Evolutionary conservation across 805 yeast genomes (phyloP).

Genomic region (Starmera pachycereana): DNA sequence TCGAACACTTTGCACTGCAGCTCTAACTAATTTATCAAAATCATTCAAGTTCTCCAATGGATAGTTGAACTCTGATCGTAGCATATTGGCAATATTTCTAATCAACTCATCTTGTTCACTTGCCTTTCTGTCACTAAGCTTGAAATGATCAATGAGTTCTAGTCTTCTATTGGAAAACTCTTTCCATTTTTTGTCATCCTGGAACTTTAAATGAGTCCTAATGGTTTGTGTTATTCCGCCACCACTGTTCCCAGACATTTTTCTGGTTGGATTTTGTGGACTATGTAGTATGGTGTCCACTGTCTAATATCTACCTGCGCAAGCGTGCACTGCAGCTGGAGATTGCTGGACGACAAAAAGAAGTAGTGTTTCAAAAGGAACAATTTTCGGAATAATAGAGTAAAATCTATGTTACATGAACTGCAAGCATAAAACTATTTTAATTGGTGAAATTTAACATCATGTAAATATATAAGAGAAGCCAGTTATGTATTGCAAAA

Average conservation of each 20-base stretch:
- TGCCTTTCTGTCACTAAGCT: constrained; percentile 60
- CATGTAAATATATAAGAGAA: too few species aligned
- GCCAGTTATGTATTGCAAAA: too few species aligned
- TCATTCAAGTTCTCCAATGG: constrained; percentile 49
- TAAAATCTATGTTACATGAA: too few species aligned
- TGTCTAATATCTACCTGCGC: too few species aligned
- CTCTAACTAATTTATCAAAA: constrained; percentile 82
- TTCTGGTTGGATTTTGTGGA: too few species aligned
- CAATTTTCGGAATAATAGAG: too few species aligned
- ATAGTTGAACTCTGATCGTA: constrained; percentile 72
- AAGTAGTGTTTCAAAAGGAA: too few species aligned
- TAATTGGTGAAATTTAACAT: too few species aligned
- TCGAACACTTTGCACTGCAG: constrained; percentile 89
- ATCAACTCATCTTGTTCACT: constrained; percentile 87
- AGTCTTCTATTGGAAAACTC: constrained; percentile 82
- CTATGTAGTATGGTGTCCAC: too few species aligned
- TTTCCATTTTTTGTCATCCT: constrained; percentile 81
- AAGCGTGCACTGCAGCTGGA: too few species aligned
- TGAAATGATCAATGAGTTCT: constrained; percentile 73
- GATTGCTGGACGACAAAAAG: too few species aligned
- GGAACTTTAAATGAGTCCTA: constrained; percentile 51
- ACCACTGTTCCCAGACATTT: neutral
- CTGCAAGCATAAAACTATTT: too few species aligned
- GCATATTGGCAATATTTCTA: constrained; percentile 61
- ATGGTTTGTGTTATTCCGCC: constrained; percentile 32